A percentile compares a stretch with the other conserved stretches of the same genome.
Conservation (phyloP, 768 basidiomycete genomes). For the Pholiota microspora region DNA sequence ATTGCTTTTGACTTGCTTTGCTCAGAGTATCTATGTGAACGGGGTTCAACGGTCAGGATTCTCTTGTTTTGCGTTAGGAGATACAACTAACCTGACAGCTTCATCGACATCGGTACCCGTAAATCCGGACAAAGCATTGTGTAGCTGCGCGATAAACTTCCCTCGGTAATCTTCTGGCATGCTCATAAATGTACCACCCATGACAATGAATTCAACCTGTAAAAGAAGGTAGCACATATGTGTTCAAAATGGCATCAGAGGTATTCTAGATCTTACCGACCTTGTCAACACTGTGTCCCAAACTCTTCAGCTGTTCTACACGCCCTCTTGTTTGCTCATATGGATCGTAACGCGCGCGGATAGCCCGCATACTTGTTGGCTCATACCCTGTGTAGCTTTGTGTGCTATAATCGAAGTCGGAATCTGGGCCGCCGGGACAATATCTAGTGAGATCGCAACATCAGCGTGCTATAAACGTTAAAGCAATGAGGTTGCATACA, state of each 20-base stretch:
- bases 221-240: background rate
- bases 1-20: slow-evolving; percentile 98
- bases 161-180: slow-evolving; percentile 96
- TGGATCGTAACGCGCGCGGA: slow-evolving; percentile 91
- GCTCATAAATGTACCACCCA: slow-evolving; percentile 99
- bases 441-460: slow-evolving; percentile 52
- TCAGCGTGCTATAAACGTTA: background rate
- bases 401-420: slow-evolving; percentile 99
- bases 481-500: slow-evolving; percentile 48
- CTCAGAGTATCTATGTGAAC: slow-evolving; percentile 73
- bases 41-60: slow-evolving; percentile 3
- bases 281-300: slow-evolving; percentile 99
- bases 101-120: slow-evolving; percentile 94
- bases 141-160: slow-evolving; percentile 92
- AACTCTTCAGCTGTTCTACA: slow-evolving; percentile 90
- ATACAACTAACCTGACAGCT: slow-evolving; percentile 67
- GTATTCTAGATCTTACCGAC: slow-evolving; percentile 34
- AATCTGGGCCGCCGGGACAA: slow-evolving; percentile 98
- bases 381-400: slow-evolving; percentile 95
- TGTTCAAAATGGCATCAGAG: background rate
- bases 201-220: slow-evolving; percentile 88
- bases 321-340: slow-evolving; percentile 96
- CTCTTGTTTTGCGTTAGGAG: background rate
- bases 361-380: slow-evolving; percentile 98
- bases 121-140: slow-evolving; percentile 95